A percentile compares a stretch with the other conserved stretches of the same genome.
Evolutionary conservation across 345 rosid genomes (phyloP).

Genomic region (Hibiscus trionum): DNA sequence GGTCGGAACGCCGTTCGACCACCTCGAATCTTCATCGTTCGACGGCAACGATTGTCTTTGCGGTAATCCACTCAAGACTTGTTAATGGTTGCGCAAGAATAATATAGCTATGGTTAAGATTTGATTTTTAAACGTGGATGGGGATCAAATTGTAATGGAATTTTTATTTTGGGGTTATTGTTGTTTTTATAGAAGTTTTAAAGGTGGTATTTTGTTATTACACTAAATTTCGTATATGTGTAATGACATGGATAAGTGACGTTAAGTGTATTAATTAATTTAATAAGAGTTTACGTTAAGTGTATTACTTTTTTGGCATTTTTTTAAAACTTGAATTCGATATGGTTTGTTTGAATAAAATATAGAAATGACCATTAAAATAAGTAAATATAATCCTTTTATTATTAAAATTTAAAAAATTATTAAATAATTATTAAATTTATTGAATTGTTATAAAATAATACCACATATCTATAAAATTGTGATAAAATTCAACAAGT

Average conservation of each 20-base stretch:
- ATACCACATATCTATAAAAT: no score
- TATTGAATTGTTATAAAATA: no score
- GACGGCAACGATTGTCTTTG: conserved; percentile 67
- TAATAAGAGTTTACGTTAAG: neutral
- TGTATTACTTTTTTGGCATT: no score
- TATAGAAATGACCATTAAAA: no score
- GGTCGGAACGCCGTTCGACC: conserved; percentile 68
- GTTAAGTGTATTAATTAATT: neutral
- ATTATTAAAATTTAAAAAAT: no score
- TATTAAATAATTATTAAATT: no score
- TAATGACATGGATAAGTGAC: neutral
- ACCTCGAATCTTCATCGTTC: conserved; percentile 61
- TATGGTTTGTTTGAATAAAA: no score
- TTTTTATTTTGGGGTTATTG: neutral
- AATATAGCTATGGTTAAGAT: neutral
- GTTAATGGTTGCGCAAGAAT: conserved; percentile 24
- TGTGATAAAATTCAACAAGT: no score
- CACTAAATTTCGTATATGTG: neutral
- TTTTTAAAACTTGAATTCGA: no score
- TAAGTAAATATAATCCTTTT: no score
- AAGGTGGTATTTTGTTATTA: neutral
- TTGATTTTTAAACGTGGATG: neutral
- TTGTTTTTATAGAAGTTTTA: neutral
- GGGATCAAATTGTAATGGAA: neutral
- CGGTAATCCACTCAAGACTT: conserved; percentile 68